Evolutionary conservation across 306 rosid species (phyloP).

Genomic region (Rosa persica): DNA sequence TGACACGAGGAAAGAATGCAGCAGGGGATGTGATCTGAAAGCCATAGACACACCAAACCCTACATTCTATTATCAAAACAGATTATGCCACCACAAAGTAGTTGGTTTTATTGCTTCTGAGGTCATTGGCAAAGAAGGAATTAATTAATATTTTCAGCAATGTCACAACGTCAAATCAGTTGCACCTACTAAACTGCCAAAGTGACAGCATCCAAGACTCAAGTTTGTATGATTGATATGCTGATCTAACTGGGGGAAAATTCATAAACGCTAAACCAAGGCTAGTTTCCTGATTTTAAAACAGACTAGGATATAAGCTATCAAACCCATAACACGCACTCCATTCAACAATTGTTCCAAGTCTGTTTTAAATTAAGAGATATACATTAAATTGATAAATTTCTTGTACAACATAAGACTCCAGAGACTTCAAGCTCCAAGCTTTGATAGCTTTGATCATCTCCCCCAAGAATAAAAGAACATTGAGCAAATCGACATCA

Average conservation of each 20-base stretch:
- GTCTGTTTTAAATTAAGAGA: constrained; percentile 23
- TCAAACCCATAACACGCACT: constrained; percentile 18
- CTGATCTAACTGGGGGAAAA: background rate
- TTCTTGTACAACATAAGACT: constrained; percentile 19
- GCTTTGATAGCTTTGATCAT: background rate
- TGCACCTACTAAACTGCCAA: constrained; percentile 7
- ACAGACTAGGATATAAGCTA: background rate
- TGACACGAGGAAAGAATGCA: background rate
- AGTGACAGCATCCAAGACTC: background rate
- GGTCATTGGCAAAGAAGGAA: constrained; percentile 10
- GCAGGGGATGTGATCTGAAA: background rate
- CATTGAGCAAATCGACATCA: constrained; percentile 24
- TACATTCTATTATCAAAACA: background rate
- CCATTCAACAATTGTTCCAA: constrained; percentile 24
- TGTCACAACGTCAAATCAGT: constrained; percentile 5
- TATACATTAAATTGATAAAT: constrained; percentile 19
- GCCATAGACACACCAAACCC: background rate
- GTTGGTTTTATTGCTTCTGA: background rate
- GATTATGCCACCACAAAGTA: background rate
- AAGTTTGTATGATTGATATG: background rate
- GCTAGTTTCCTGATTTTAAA: constrained; percentile 15
- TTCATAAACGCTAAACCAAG: background rate
- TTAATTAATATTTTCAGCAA: background rate
- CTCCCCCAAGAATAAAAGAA: constrained; percentile 31
- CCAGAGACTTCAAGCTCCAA: constrained; percentile 24